phyloP scores from a whole-genome alignment of 1,284 basidiomycete species.

The Ceratobasidium sp. region DNA sequence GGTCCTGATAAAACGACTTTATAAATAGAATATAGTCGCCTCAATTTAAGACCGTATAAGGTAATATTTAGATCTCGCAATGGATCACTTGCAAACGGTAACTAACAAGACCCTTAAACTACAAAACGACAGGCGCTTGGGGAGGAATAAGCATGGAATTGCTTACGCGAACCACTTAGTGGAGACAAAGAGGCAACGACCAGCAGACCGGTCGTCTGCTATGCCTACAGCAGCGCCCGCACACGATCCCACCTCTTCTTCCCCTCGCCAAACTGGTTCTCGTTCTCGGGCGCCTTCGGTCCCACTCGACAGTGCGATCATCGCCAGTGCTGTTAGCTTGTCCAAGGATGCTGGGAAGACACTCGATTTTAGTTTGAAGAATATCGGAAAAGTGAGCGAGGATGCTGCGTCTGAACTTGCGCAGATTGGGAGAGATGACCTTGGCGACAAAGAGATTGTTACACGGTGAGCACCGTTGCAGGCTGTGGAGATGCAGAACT shows the following conservation, averaged over 20 bases:
- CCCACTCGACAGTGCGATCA: constrained; percentile 68
- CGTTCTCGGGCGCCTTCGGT: constrained; percentile 31
- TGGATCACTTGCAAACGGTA: too few species aligned
- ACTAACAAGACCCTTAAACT: too few species aligned
- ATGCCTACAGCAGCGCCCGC: constrained; percentile 19
- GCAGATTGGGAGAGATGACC: constrained; percentile 66
- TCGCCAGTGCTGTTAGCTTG: constrained; percentile 73
- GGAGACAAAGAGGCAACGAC: too few species aligned
- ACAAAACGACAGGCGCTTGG: too few species aligned
- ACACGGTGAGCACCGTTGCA: constrained; percentile 69
- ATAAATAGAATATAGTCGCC: too few species aligned
- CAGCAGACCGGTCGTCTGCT: background rate
- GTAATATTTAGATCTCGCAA: too few species aligned
- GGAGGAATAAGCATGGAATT: too few species aligned
- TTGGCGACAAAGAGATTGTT: constrained; percentile 69
- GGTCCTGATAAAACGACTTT: too few species aligned
- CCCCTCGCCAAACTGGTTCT: constrained; percentile 18
- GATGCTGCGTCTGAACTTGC: constrained; percentile 81
- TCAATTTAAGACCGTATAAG: too few species aligned
- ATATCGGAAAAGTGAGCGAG: constrained; percentile 79
- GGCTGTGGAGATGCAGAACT: background rate
- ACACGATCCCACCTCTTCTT: background rate
- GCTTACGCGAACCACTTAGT: too few species aligned
- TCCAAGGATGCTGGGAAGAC: constrained; percentile 85
- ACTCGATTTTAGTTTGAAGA: constrained; percentile 83